Evolutionary conservation across 139 green algal genomes (phyloP).

Genomic region (Chlamydomonas schloesseri): DNA sequence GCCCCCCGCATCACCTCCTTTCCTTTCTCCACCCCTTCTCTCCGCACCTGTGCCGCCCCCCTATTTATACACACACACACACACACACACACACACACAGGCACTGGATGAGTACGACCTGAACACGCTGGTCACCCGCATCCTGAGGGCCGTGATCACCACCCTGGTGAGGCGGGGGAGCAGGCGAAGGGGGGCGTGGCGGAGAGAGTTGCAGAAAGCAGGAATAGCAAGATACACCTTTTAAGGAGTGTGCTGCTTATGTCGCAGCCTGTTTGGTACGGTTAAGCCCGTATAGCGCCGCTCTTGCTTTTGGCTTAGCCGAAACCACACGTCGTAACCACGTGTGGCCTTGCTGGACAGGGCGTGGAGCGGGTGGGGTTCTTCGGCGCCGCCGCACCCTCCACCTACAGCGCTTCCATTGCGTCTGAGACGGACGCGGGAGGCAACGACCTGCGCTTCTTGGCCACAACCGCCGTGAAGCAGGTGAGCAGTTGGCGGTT

Average conservation of each 20-base stretch:
- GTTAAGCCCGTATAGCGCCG: too few species aligned
- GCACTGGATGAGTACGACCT: constrained; percentile 7
- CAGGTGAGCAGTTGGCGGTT: not conserved
- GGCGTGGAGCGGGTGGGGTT: constrained; percentile 21
- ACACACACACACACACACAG: not conserved
- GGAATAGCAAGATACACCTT: too few species aligned
- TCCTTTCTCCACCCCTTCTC: too few species aligned
- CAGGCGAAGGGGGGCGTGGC: not conserved
- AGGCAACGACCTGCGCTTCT: not conserved
- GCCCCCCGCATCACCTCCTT: too few species aligned
- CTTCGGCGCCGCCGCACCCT: not conserved
- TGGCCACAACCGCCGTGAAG: constrained; percentile 7
- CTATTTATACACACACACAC: too few species aligned
- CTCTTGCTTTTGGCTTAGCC: too few species aligned
- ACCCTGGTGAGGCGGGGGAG: constrained; percentile 1
- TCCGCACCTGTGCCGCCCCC: too few species aligned
- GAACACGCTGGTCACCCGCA: not conserved
- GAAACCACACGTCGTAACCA: not conserved
- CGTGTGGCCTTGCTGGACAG: not conserved
- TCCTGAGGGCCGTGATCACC: not conserved
- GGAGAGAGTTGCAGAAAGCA: not conserved
- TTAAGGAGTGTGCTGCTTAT: too few species aligned
- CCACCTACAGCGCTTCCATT: not conserved
- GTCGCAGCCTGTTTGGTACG: too few species aligned
- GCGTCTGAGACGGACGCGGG: not conserved